Evolutionary conservation across 2,329 filamentous ascomycete genomes (phyloP), one percentile per base, ranked within the genome.

Genomic region (Ophiostoma himal-ulmi): DNA sequence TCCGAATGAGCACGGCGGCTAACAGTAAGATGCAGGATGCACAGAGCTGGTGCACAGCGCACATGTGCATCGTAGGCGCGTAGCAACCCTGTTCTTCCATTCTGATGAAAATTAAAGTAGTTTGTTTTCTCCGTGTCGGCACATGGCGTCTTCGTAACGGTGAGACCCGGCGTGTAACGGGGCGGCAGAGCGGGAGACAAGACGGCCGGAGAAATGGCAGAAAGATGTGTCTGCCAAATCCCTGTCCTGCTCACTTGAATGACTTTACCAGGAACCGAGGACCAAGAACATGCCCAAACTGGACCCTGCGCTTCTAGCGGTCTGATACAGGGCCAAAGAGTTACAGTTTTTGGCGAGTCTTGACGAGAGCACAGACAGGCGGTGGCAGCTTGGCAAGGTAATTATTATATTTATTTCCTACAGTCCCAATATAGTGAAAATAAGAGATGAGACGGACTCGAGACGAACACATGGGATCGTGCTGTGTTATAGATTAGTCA

Each of bases 391-490:
- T n/a, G 20, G 44, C 17, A 20, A 30, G 30, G 41, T 10, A 44
- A 14, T 44, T 44, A 5, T 13, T 5, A 5, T 44, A 14, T 44
- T 3, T 20, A 48, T 3, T 6, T 39, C 17, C 14, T 17, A 3
- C 0, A 39, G 1, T 48, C 17, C n/a, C 8, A 48, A 48, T n/a
- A 48, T 48, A 48, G 44, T n/a, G n/a, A 4, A 30, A 30, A n/a
- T 20, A 20, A 62, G 34, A 62, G 57, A 34, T 34, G 57, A 62
- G 57, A 62, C 57, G 57, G 57, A 62, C 57, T 34, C 57, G 57
- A 62, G 57, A 62, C 57, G 57, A 62, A 30, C 52, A 26, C 52
- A 22, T 57, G 13, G 22, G 54, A 60, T 62, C 20, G 57, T 54
- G 26, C 20, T 34, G n/a, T 3, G 3, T 17, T 62, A 13, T 13